Conservation (phyloP, 2,329 filamentous ascomycete genomes). For the Aaosphaeria pasadenensis region DNA sequence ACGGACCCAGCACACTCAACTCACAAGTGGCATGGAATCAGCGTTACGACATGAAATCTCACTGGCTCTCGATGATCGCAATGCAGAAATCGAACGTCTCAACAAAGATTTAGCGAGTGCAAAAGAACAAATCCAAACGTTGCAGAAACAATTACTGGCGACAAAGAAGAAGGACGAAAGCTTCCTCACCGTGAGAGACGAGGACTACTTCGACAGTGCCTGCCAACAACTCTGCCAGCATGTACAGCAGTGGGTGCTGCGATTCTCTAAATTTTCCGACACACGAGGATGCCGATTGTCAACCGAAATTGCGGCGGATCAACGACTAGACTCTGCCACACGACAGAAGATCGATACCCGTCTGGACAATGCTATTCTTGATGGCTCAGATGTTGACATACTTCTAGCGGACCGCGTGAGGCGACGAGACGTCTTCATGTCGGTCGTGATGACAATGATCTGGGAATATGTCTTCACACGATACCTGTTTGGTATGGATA, state of each 20-base stretch:
- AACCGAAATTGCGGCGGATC: constrained; percentile 71
- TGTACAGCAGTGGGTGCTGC: constrained; percentile 94
- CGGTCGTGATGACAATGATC: constrained; percentile 97
- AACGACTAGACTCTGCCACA: constrained; percentile 28
- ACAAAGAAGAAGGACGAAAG: constrained; percentile 60
- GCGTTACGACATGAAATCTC: constrained; percentile 61
- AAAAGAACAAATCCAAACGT: constrained; percentile 56
- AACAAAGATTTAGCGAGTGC: constrained; percentile 75
- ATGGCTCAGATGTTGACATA: constrained; percentile 87
- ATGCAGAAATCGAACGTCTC: constrained; percentile 76
- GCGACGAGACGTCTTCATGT: constrained; percentile 95
- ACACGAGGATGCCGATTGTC: constrained; percentile 82
- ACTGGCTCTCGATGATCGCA: constrained; percentile 71
- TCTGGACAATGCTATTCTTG: constrained; percentile 89
- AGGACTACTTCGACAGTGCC: constrained; percentile 91
- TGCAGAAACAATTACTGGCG: constrained; percentile 59
- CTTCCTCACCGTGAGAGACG: constrained; percentile 77
- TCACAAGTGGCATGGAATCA: constrained; percentile 62
- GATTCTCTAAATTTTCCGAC: constrained; percentile 97
- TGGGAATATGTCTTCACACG: constrained; percentile 99
- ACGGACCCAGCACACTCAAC: constrained; percentile 59
- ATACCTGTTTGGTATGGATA: constrained; percentile 97
- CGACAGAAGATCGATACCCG: constrained; percentile 85
- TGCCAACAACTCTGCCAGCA: constrained; percentile 95
- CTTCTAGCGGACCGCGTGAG: constrained; percentile 85